phyloP scores from a whole-genome alignment of 305 asterid species.

The Fraxinus xanthoxyloides region DNA sequence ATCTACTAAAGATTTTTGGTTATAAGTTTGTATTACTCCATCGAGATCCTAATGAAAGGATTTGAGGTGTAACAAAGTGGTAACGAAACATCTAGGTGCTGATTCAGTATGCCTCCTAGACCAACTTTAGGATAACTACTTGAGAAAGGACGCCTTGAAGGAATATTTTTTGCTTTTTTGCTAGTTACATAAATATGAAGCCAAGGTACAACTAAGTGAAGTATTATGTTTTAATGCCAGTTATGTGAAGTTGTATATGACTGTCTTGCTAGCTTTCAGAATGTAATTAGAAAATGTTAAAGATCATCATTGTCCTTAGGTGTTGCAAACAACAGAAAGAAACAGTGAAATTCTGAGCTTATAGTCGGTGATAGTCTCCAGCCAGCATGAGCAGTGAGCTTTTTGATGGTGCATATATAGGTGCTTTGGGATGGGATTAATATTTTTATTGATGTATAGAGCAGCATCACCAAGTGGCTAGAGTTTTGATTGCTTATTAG shows the following conservation, averaged over 20 bases:
- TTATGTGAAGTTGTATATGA: neutral
- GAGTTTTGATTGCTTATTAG: neutral
- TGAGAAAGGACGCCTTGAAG: neutral
- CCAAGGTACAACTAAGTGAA: neutral
- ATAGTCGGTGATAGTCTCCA: neutral
- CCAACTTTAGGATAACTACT: neutral
- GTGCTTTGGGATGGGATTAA: neutral
- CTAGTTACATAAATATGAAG: neutral
- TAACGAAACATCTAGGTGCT: neutral
- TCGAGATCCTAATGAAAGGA: neutral
- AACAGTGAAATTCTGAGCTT: too few relatives aligned
- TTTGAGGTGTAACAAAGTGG: neutral
- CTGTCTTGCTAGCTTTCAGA: neutral
- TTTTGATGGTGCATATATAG: neutral
- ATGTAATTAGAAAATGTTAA: neutral
- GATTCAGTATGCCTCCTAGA: neutral
- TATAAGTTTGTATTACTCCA: neutral
- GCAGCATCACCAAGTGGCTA: neutral
- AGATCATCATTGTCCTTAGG: neutral
- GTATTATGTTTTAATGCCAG: neutral
- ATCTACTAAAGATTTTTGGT: neutral
- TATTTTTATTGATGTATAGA: neutral
- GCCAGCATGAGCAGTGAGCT: neutral
- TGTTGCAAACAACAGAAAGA: neutral
- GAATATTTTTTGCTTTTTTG: neutral